Evolutionary conservation across 441 rosid genomes (phyloP).

Genomic region (Hura crepitans): DNA sequence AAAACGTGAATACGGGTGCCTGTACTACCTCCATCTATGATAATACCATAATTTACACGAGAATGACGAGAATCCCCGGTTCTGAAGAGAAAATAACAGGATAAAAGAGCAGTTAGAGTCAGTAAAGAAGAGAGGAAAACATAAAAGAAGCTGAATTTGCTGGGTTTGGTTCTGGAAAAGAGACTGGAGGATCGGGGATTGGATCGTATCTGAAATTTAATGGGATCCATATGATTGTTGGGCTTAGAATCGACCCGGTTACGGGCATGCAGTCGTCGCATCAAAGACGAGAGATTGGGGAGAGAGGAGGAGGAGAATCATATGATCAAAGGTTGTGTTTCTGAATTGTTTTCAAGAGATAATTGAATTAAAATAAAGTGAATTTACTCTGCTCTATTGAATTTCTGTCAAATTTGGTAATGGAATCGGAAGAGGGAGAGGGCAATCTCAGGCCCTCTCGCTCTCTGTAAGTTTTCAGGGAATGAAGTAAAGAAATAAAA

Average conservation of each 20-base stretch:
- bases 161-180: slow-evolving; percentile 31
- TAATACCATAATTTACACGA: slow-evolving; percentile 36
- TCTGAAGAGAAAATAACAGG: slow-evolving; percentile 28
- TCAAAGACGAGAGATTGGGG: slow-evolving; percentile 38
- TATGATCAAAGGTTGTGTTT: background rate
- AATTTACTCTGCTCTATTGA: background rate
- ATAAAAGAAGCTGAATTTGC: slow-evolving; percentile 28
- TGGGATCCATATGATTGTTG: slow-evolving; percentile 42
- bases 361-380: too few species aligned
- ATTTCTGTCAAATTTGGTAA: background rate
- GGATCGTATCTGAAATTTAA: slow-evolving; percentile 43
- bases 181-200: slow-evolving; percentile 34
- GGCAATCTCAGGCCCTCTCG: slow-evolving; percentile 7
- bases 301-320: slow-evolving; percentile 16
- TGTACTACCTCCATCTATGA: slow-evolving; percentile 90
- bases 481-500: background rate
- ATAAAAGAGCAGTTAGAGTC: slow-evolving; percentile 20
- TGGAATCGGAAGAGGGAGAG: slow-evolving; percentile 7
- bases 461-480: background rate
- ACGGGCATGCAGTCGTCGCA: slow-evolving; percentile 73
- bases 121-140: slow-evolving; percentile 22
- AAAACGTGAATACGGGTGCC: slow-evolving; percentile 78
- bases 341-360: background rate
- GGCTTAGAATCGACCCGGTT: slow-evolving; percentile 33
- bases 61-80: slow-evolving; percentile 6